Conservation (phyloP, 495 filamentous ascomycete species). For the Neurospora sp. region DNA sequence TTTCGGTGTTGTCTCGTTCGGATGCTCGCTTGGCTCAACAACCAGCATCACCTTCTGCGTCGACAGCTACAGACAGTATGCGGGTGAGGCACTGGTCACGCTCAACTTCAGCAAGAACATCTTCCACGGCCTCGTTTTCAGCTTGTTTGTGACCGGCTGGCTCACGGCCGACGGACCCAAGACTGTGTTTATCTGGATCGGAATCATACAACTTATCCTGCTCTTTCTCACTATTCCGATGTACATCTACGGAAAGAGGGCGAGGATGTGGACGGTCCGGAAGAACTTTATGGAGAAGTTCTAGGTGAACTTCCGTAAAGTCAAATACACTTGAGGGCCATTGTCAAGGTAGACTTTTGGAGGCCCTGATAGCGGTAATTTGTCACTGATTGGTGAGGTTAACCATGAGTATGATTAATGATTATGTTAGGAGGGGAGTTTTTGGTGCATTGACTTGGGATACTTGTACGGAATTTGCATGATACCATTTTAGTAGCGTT, state of each 20-base stretch:
- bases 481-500: background rate
- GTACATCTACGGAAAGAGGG: conserved; percentile 92
- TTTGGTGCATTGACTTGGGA: background rate
- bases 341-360: background rate
- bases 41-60: conserved; percentile 92
- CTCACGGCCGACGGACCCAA: conserved; percentile 64
- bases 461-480: background rate
- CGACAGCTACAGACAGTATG: conserved; percentile 88
- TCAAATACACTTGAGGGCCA: background rate
- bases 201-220: conserved; percentile 74
- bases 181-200: conserved; percentile 70
- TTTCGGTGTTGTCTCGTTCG: conserved; percentile 88
- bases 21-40: conserved; percentile 85
- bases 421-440: background rate
- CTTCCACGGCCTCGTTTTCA: conserved; percentile 83
- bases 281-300: conserved; percentile 86
- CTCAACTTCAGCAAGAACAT: conserved; percentile 93
- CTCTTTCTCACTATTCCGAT: conserved; percentile 75
- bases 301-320: conserved; percentile 24
- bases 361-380: background rate
- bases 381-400: background rate
- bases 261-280: conserved; percentile 92
- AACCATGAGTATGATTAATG: background rate
- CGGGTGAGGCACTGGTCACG: conserved; percentile 88
- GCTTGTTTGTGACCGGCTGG: conserved; percentile 85